Conservation (phyloP, 108 stramenopile genomes). For the Fistulifera solaris region DNA sequence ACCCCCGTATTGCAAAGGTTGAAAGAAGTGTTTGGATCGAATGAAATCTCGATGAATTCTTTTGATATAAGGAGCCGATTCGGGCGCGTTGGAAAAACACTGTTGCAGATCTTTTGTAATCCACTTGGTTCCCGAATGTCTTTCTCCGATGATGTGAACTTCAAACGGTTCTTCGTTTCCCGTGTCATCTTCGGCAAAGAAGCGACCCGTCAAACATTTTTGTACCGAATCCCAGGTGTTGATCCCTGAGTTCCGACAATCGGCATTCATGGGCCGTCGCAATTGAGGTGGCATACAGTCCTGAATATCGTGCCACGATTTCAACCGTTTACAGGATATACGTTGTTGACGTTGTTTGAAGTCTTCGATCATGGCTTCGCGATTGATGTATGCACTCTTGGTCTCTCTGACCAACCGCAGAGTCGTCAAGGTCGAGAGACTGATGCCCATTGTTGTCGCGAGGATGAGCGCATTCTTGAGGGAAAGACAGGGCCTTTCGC, state of each 20-base stretch:
- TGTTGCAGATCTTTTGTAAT: slow-evolving; percentile 13
- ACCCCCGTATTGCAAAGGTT: neutral
- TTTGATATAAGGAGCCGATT: neutral
- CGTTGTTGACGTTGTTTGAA: too few relatives aligned
- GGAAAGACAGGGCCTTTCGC: too few relatives aligned
- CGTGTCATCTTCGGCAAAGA: neutral
- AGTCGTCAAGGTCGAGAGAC: too few relatives aligned
- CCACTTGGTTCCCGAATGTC: slow-evolving; percentile 43
- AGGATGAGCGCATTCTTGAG: too few relatives aligned
- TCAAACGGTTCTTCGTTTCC: too few relatives aligned
- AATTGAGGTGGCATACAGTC: too few relatives aligned
- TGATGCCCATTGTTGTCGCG: too few relatives aligned
- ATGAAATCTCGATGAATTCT: slow-evolving; percentile 11
- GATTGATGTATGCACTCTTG: too few relatives aligned
- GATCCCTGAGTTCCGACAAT: too few relatives aligned
- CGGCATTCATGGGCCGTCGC: too few relatives aligned
- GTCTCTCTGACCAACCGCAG: too few relatives aligned
- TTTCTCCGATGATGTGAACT: slow-evolving; percentile 33
- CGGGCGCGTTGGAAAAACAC: slow-evolving; percentile 11
- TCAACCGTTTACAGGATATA: neutral
- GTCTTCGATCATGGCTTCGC: too few relatives aligned
- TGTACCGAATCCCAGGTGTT: neutral
- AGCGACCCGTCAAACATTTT: slow-evolving; percentile 2
- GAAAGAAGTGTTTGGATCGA: slow-evolving; percentile 23
- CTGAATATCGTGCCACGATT: slow-evolving; percentile 4